Percentiles rank a stretch among this genome's conserved stretches.
Evolutionary conservation across 257 asterid species (phyloP).

Genomic region (Anisodus acutangulus): DNA sequence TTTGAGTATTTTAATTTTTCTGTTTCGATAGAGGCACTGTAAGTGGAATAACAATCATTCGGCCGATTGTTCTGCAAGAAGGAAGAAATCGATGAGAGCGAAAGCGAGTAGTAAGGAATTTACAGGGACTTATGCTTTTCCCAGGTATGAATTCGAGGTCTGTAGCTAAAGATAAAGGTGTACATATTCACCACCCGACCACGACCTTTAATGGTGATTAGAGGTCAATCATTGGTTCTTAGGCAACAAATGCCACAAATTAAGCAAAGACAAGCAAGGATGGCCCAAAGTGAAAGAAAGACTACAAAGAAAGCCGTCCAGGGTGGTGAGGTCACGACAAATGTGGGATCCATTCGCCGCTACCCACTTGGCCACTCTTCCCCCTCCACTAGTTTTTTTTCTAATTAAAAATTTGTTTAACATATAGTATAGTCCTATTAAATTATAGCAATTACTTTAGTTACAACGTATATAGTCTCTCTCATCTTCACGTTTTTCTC

Average conservation of each 20-base stretch:
- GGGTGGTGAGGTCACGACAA: conserved; percentile 28
- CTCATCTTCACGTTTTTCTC: conserved; percentile 12
- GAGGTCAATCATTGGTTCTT: not conserved
- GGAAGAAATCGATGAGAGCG: too few species aligned
- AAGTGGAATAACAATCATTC: too few species aligned
- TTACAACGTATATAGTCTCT: not conserved
- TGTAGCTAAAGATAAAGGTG: not conserved
- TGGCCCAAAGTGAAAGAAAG: not conserved
- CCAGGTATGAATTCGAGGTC: rapidly evolving
- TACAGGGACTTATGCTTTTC: too few species aligned
- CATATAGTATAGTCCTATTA: not conserved
- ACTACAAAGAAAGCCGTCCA: conserved; percentile 29
- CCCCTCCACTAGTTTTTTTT: conserved; percentile 24
- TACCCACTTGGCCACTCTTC: conserved; percentile 25
- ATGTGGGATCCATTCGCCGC: conserved; percentile 33
- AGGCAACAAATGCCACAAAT: conserved; percentile 17
- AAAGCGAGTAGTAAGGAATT: too few species aligned
- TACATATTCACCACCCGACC: not conserved
- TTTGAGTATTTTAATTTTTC: too few species aligned
- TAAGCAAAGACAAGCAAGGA: conserved; percentile 25
- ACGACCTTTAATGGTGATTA: not conserved
- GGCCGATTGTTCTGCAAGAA: too few species aligned
- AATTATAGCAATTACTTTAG: not conserved
- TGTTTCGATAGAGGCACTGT: too few species aligned
- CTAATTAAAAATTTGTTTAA: not conserved